phyloP scores from a whole-genome alignment of 163 green algal genomes.

The Volvox carteri region DNA sequence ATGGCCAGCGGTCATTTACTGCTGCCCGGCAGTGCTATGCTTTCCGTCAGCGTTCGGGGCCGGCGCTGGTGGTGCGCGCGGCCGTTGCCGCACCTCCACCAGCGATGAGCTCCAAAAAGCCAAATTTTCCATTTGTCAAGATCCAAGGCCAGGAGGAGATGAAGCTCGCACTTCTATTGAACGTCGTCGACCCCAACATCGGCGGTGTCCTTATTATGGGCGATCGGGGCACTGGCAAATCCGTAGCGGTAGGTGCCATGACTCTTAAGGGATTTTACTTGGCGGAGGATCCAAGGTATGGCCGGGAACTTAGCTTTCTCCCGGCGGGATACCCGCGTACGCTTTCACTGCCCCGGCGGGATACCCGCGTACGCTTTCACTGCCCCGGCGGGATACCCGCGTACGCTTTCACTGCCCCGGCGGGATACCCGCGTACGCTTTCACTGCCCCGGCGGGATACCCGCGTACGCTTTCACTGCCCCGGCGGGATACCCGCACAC shows the following conservation, averaged over 20 bases:
- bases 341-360: too few species aligned
- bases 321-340: too few species aligned
- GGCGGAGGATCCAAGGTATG: background rate
- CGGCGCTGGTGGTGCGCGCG: conserved; percentile 27
- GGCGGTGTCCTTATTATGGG: conserved; percentile 98
- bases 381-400: too few species aligned
- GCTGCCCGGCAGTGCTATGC: conserved; percentile 17
- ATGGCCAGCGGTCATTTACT: conserved; percentile 22
- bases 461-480: too few species aligned
- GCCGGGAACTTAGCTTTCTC: too few species aligned
- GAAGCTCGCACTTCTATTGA: conserved; percentile 95
- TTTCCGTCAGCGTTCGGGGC: conserved; percentile 21
- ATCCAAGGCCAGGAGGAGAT: conserved; percentile 95
- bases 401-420: too few species aligned
- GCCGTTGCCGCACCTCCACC: background rate
- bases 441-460: too few species aligned
- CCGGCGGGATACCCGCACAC: too few species aligned
- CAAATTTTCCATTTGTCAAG: conserved; percentile 89
- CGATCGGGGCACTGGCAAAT: conserved; percentile 95
- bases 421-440: too few species aligned
- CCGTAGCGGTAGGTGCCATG: conserved; percentile 81
- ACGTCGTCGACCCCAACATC: conserved; percentile 94
- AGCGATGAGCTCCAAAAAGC: conserved; percentile 50
- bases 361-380: too few species aligned
- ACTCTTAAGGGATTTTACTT: background rate